Evolutionary conservation across 352 stramenopile species (phyloP), one percentile per base, ranked within the genome.

Genomic region (Phytophthora hybrid): DNA sequence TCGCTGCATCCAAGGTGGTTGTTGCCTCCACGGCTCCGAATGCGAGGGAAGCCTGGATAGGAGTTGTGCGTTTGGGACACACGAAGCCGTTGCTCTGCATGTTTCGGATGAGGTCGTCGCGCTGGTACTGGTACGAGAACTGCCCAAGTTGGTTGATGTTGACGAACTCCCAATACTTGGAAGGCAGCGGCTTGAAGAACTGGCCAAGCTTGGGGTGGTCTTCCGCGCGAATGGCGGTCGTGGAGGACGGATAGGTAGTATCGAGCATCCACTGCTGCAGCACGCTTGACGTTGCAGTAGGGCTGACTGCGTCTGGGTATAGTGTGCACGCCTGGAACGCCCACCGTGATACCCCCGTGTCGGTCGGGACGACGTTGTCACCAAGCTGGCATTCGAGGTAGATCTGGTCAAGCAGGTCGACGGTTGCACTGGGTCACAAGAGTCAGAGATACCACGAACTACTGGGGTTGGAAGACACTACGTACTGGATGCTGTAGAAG

Each of bases 351-450:
- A 72, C 61, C 19, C 72, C 69, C 19, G 77, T 69, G 41, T 69
- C 54, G 8, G 41, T 75, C 1, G 79, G 72, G 59, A 66, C 69
- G n/a, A 81, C 70, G 6, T 74, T 46, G n/a, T 72, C 67, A 29
- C 79, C 71, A 3, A 87, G 61, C 46, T 84, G 77, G n/a, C 80
- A 87, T 31, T 87, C 77, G 10, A 83, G 57, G 60, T 83, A 87
- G 13, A 93, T 78, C 63, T 91, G 81, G 23, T 89, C 80, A 23
- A 93, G 73, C 56, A 92, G 76, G 57, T 92, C 80, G 11, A 81
- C 66, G 8, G 80, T 87, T 16, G 80, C 77, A 32, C 77, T 86
- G 53, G 1, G 29, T 1, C 8, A 39, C 34, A 53, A 58, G 26
- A 1, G 47, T 54, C 14, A 19, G 37, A 18, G 46, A 41, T 18